phyloP scores from a whole-genome alignment of 2,329 filamentous ascomycete genomes.

The Aspergillus fijiensis region DNA sequence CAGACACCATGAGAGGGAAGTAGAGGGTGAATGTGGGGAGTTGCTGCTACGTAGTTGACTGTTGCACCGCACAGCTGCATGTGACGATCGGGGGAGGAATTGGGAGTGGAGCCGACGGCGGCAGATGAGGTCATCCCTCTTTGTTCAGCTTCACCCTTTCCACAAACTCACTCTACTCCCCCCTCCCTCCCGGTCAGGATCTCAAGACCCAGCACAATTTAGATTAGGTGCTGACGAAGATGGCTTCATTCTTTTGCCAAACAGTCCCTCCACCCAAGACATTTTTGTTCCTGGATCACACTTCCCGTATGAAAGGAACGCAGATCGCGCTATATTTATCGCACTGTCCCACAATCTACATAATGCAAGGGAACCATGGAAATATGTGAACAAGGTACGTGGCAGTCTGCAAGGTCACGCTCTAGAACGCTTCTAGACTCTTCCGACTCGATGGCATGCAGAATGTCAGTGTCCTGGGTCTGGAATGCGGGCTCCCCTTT shows the following conservation, averaged over 20 bases:
- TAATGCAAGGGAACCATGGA: neutral
- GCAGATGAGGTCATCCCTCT: constrained; percentile 1
- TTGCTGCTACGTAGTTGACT: neutral
- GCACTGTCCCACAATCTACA: neutral
- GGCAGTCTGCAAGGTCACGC: neutral
- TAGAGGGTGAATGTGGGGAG: neutral
- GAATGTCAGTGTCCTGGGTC: neutral
- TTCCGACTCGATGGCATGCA: neutral
- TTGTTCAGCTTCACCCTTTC: neutral
- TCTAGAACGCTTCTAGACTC: neutral
- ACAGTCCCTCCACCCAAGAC: neutral
- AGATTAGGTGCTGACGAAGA: neutral
- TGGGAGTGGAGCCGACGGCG: neutral
- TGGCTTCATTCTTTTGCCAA: neutral
- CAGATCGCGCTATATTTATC: neutral
- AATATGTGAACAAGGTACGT: neutral
- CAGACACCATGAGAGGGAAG: too few species aligned
- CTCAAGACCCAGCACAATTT: neutral
- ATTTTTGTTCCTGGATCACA: neutral
- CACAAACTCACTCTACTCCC: neutral
- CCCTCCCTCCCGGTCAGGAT: too few species aligned
- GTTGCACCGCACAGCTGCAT: neutral
- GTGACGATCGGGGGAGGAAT: neutral
- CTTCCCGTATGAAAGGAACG: neutral
- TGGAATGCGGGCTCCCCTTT: neutral